A percentile compares a stretch with the other conserved stretches of the same genome.
Evolutionary conservation across 2,329 filamentous ascomycete genomes (phyloP).

Genomic region (Pyricularia sp.): DNA sequence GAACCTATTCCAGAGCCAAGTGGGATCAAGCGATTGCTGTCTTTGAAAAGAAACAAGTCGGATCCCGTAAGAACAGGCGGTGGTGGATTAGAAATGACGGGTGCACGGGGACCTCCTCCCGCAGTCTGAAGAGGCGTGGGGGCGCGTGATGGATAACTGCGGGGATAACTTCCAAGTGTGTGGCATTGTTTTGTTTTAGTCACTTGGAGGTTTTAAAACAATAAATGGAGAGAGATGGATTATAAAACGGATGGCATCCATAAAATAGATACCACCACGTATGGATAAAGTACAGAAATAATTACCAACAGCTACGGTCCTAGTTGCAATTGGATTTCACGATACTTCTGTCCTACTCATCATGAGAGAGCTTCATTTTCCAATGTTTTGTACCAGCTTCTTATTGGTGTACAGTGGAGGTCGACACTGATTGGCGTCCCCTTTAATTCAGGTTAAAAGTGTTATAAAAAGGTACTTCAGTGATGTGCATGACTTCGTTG

Average conservation of each 20-base stretch:
- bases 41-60: conserved; percentile 23
- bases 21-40: conserved; percentile 32
- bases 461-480: too few species aligned
- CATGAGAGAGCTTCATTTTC: too few species aligned
- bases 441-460: too few species aligned
- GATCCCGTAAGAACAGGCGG: neutral
- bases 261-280: neutral
- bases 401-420: too few species aligned
- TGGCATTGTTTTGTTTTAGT: neutral
- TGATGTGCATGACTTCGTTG: too few species aligned
- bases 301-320: neutral
- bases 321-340: neutral
- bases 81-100: neutral
- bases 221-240: neutral
- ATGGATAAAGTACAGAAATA: neutral
- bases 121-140: neutral
- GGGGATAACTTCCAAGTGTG: neutral
- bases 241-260: neutral
- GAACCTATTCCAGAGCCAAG: conserved; percentile 13
- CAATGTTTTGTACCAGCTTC: too few species aligned
- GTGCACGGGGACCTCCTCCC: neutral
- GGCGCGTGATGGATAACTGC: neutral
- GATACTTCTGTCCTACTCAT: neutral
- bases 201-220: neutral
- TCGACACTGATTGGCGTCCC: too few species aligned